phyloP scores from a whole-genome alignment of 2,329 filamentous ascomycete species.

The Sodiomyces alkalinus region DNA sequence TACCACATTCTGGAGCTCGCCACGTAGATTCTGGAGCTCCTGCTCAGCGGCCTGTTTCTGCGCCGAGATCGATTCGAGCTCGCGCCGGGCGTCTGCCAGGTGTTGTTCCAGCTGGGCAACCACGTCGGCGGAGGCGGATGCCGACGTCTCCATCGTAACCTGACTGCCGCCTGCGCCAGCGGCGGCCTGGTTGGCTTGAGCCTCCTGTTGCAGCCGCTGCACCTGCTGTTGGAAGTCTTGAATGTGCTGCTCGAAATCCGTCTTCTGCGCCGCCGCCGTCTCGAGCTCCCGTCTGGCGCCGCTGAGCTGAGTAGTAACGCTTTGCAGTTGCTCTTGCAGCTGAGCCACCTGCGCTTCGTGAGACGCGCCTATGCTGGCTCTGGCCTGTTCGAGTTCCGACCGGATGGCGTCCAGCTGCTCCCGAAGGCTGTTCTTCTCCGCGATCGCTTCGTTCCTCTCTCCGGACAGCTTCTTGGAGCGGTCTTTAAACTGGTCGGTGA shows the following conservation, averaged over 20 bases:
- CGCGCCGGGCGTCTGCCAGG: slow-evolving; percentile 32
- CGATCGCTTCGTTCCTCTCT: slow-evolving; percentile 36
- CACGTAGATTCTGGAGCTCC: slow-evolving; percentile 37
- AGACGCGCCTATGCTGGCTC: slow-evolving; percentile 7
- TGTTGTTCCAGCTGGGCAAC: slow-evolving; percentile 32
- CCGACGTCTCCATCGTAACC: slow-evolving; percentile 15
- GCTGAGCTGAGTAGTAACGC: slow-evolving; percentile 38
- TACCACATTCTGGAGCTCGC: slow-evolving; percentile 46
- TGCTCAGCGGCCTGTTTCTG: slow-evolving; percentile 57
- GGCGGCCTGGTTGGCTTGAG: slow-evolving; percentile 20
- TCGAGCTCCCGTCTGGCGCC: slow-evolving; percentile 23
- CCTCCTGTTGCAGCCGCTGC: slow-evolving; percentile 21
- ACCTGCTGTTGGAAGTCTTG: slow-evolving; percentile 26
- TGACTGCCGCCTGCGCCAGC: too few relatives aligned
- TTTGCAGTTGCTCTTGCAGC: slow-evolving; percentile 33
- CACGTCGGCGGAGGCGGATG: slow-evolving; percentile 30
- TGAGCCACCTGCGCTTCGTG: slow-evolving; percentile 8
- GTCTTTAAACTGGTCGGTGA: slow-evolving; percentile 50
- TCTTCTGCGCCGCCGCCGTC: slow-evolving; percentile 15
- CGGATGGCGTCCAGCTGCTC: slow-evolving; percentile 30
- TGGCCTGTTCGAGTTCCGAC: slow-evolving; percentile 38
- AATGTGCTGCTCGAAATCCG: slow-evolving; percentile 26
- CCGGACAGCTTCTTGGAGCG: slow-evolving; percentile 36
- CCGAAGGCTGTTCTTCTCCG: slow-evolving; percentile 36
- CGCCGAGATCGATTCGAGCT: slow-evolving; percentile 48